Evolutionary conservation across 2,329 filamentous ascomycete genomes (phyloP).

Genomic region (Fusarium goolgardi): DNA sequence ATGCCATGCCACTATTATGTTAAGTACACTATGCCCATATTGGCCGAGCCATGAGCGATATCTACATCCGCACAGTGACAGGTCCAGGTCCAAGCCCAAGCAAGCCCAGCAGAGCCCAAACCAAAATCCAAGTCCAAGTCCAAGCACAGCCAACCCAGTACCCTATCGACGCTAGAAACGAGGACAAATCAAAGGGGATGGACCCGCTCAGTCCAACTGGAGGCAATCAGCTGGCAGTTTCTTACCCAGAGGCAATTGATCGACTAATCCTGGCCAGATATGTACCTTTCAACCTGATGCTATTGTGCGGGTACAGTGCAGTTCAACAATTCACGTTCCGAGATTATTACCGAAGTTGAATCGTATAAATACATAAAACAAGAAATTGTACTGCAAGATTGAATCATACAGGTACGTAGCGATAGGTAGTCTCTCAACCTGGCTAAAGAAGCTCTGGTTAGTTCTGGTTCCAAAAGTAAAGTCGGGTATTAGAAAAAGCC

Average conservation of each 20-base stretch:
- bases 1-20: background rate
- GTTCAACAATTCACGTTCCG: conserved; percentile 23
- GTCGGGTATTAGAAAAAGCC: conserved; percentile 1
- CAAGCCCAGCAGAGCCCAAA: background rate
- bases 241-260: conserved; percentile 42
- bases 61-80: conserved; percentile 33
- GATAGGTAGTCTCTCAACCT: conserved; percentile 12
- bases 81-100: conserved; percentile 5
- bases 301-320: conserved; percentile 30
- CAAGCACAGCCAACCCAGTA: conserved; percentile 1
- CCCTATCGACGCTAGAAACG: conserved; percentile 39
- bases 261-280: conserved; percentile 45
- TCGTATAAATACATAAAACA: conserved; percentile 23
- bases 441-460: conserved; percentile 7
- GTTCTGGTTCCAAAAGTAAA: conserved; percentile 20
- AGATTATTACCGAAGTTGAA: conserved; percentile 20
- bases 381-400: conserved; percentile 32
- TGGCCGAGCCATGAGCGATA: conserved; percentile 38
- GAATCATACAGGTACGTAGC: conserved; percentile 9
- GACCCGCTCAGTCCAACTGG: conserved; percentile 38
- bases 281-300: conserved; percentile 38
- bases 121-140: background rate
- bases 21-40: background rate
- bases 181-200: conserved; percentile 21
- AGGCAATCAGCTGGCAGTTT: conserved; percentile 41